phyloP scores from a whole-genome alignment of 495 filamentous ascomycete genomes.

The Trichoderma gamsii region DNA sequence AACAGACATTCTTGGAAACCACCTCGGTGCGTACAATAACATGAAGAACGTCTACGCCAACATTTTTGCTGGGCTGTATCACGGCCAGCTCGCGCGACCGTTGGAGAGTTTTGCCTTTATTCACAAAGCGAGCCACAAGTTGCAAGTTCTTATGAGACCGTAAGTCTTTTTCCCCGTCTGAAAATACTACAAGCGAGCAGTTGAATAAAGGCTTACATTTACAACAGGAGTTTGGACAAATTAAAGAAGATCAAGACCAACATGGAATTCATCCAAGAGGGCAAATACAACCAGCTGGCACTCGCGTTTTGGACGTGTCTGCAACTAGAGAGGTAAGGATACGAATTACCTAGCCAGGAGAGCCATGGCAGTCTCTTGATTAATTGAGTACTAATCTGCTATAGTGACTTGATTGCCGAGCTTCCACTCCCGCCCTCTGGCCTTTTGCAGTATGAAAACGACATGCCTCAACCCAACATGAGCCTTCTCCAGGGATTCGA shows the following conservation, averaged over 20 bases:
- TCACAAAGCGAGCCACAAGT: conserved; percentile 64
- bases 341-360: too few relatives aligned
- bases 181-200: too few relatives aligned
- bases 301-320: conserved; percentile 92
- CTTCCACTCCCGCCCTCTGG: conserved; percentile 74
- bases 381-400: conserved; percentile 16
- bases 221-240: conserved; percentile 38
- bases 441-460: conserved; percentile 64
- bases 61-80: conserved; percentile 81
- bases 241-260: conserved; percentile 32
- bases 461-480: conserved; percentile 57
- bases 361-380: neutral
- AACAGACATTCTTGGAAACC: conserved; percentile 75
- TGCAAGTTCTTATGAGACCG: conserved; percentile 73
- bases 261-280: conserved; percentile 28
- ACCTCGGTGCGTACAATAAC: conserved; percentile 64
- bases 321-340: conserved; percentile 79
- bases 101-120: conserved; percentile 91
- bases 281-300: conserved; percentile 52
- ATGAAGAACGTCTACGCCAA: conserved; percentile 78
- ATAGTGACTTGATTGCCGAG: conserved; percentile 87
- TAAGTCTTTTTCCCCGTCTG: conserved; percentile 36
- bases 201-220: neutral
- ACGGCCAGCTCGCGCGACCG: conserved; percentile 78
- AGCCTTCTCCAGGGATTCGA: conserved; percentile 37